Base-by-base conservation (phyloP, 345 rosid genomes). In the Erucastrum elatum region DNA sequence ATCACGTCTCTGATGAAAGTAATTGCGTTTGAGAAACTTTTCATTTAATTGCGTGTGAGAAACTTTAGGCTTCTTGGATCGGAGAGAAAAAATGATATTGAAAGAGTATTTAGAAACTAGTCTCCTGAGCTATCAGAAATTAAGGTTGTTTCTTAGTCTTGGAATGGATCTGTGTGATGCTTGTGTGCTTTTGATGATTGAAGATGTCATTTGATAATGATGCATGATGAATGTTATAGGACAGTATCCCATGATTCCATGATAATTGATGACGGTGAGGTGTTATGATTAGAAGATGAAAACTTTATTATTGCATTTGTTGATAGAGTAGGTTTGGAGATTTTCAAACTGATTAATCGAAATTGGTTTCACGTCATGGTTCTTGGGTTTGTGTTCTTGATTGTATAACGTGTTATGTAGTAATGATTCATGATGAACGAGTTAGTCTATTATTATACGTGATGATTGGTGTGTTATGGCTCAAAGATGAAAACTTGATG, bases 231-330 rank as follows among this genome's bases (percentile, higher is more conserved):
- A 26, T 11, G 64, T 4, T 10, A 26, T 26, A 4, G 64, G n/a
- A 59, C 27, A 11, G 1, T 27, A 27, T 61, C 30, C 16, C 16
- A 25, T 10, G 35, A 25, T 10, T 60, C 26, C 8, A 60, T 56
- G 12, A 56, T 55, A 11, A 3, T 15, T 11, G 13, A 17, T 35
- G 39, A 35, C 9, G 9, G 6, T n/a, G 15, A 21, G 9, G 27
- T 34, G 27, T 60, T 27, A 27, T 60, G 64, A 15, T 9, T 62
- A 8, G 8, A 30, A 61, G 11, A 62, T 62, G 66, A 62, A 13
- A 62, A 62, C 66, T 62, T 62, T 15, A 30, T 62, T 21, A 62
- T 62, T 62, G 66, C 21, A 62, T 62, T n/a, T 62, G 39, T 3
- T 31, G 34, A 60, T 60, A 60, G 34, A 25, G 33, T 12, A 11